Conservation (phyloP, 1,139 yeast species). For the Debaryomycetaceae sp. region DNA sequence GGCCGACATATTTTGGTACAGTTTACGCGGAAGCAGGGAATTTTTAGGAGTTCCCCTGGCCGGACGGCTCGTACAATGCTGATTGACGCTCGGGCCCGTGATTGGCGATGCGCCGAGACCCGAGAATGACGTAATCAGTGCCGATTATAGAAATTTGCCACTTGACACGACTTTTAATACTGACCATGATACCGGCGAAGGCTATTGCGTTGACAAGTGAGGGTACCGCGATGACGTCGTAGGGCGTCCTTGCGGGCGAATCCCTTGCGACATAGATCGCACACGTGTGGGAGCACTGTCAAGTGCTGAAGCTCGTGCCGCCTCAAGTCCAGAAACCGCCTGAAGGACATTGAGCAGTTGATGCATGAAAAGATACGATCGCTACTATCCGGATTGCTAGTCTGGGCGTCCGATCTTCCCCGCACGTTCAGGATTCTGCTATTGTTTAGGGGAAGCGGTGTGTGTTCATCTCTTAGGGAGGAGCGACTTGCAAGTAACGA, state of each 20-base stretch:
- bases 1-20: conserved; percentile 8
- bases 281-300: conserved; percentile 53
- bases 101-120: too few relatives aligned
- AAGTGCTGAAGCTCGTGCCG: conserved; percentile 55
- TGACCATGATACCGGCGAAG: conserved; percentile 16
- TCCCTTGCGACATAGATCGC: conserved; percentile 68
- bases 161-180: too few relatives aligned
- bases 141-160: too few relatives aligned
- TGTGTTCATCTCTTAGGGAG: conserved; percentile 2
- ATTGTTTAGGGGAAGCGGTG: neutral
- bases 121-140: too few relatives aligned
- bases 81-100: too few relatives aligned
- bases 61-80: too few relatives aligned
- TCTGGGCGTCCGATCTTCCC: too few relatives aligned
- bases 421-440: too few relatives aligned
- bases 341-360: conserved; percentile 45
- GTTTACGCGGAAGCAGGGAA: neutral
- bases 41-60: neutral
- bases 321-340: conserved; percentile 54
- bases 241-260: conserved; percentile 76
- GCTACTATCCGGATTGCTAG: conserved; percentile 5
- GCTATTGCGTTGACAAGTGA: conserved; percentile 60
- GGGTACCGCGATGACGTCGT: conserved; percentile 60
- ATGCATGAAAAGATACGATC: conserved; percentile 31
- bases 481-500: too few relatives aligned